Conservation (phyloP, 2,329 filamentous ascomycete genomes). For the Stemphylium beticola region DNA sequence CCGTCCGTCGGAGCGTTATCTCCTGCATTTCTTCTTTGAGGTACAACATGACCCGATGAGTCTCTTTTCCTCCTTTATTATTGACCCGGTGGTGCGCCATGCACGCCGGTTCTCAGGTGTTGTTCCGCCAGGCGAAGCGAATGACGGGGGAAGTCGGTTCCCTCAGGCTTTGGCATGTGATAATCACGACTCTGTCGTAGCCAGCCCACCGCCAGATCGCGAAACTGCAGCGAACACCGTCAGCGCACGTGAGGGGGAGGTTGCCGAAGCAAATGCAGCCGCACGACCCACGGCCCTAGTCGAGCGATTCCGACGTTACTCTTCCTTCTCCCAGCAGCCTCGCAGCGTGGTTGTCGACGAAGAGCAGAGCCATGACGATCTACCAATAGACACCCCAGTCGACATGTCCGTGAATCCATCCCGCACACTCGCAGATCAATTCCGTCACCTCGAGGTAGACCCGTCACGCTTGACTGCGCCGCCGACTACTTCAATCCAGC, state of each 20-base stretch:
- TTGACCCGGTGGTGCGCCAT: slow-evolving; percentile 50
- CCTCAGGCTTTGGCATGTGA: slow-evolving; percentile 34
- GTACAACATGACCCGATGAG: slow-evolving; percentile 43
- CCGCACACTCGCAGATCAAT: slow-evolving; percentile 34
- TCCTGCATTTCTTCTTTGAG: neutral
- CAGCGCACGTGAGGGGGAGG: slow-evolving; percentile 8
- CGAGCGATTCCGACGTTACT: slow-evolving; percentile 29
- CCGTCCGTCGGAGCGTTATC: neutral
- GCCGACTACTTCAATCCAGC: slow-evolving; percentile 22
- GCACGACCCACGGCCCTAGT: slow-evolving; percentile 16
- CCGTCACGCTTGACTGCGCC: slow-evolving; percentile 32
- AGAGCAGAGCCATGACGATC: slow-evolving; percentile 30
- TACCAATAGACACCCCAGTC: slow-evolving; percentile 33
- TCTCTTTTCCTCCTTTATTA: slow-evolving; percentile 49
- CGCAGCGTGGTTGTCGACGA: slow-evolving; percentile 33
- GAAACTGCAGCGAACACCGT: slow-evolving; percentile 11
- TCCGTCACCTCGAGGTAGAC: slow-evolving; percentile 35
- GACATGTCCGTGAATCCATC: slow-evolving; percentile 44
- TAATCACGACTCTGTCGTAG: slow-evolving; percentile 21
- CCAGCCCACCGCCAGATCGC: slow-evolving; percentile 14
- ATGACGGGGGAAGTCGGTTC: slow-evolving; percentile 16
- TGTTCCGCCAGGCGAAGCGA: slow-evolving; percentile 23
- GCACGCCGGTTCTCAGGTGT: slow-evolving; percentile 47
- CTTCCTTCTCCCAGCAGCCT: slow-evolving; percentile 29
- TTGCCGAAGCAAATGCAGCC: slow-evolving; percentile 11